phyloP scores from a whole-genome alignment of 1,284 basidiomycete genomes.

The Inonotus hispidus region DNA sequence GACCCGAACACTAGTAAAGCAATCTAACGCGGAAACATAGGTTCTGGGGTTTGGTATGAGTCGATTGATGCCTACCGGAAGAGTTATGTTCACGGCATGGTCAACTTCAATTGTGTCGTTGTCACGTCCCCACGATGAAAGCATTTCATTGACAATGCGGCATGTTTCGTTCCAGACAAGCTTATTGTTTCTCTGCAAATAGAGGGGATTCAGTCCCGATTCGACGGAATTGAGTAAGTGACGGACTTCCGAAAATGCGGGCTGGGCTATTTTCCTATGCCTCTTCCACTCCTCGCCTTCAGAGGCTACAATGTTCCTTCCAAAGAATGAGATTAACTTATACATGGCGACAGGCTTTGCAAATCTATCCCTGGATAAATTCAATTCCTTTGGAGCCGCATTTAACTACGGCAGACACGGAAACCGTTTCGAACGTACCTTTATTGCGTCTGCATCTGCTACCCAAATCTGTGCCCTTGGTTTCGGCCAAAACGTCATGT shows the following conservation, averaged over 20 bases:
- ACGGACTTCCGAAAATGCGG: conserved; percentile 37
- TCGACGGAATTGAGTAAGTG: background rate
- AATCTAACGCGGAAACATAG: conserved; percentile 32
- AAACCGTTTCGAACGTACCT: background rate
- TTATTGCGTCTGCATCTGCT: conserved; percentile 5
- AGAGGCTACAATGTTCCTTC: conserved; percentile 51
- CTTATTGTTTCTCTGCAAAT: conserved; percentile 42
- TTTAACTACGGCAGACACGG: background rate
- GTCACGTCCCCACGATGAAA: conserved; percentile 32
- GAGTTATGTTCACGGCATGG: conserved; percentile 35
- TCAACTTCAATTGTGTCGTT: conserved; percentile 28
- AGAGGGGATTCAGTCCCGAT: background rate
- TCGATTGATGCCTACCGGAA: conserved; percentile 36
- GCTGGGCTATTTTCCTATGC: conserved; percentile 44
- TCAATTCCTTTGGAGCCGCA: conserved; percentile 23
- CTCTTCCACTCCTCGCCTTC: conserved; percentile 60
- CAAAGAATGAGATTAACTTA: conserved; percentile 33
- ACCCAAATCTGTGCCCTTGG: background rate
- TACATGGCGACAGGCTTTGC: conserved; percentile 33
- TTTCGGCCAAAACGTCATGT: background rate
- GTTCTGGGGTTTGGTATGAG: background rate
- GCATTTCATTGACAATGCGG: conserved; percentile 37
- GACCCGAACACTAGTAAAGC: conserved; percentile 51
- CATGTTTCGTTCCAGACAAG: conserved; percentile 54
- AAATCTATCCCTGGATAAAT: conserved; percentile 26